These are phyloP conservation scores for Malus hybrid DNA, from an alignment of 331 rosid species.

Conservation along the genomic window DNA sequence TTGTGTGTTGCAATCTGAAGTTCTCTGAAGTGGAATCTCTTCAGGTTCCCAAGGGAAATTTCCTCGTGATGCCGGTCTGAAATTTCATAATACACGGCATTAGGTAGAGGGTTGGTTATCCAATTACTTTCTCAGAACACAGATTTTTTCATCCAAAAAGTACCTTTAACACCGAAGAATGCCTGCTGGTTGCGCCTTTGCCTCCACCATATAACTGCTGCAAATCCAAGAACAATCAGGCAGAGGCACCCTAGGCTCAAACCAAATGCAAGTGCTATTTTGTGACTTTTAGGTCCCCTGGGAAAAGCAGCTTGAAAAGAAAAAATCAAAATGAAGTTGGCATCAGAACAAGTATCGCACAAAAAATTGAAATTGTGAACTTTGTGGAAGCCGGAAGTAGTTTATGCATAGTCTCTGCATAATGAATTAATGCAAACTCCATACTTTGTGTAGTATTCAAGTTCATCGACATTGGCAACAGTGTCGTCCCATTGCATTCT, in stretches of 20 bases:
- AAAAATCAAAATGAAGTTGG: slow-evolving; percentile 20
- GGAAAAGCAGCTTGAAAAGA: slow-evolving; percentile 35
- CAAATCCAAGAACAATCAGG: slow-evolving; percentile 56
- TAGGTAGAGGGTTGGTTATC: not conserved
- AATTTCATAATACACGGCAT: not conserved
- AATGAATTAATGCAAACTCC: slow-evolving; percentile 1
- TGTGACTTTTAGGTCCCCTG: slow-evolving; percentile 49
- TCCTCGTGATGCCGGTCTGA: slow-evolving; percentile 73
- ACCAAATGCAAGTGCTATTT: slow-evolving; percentile 69
- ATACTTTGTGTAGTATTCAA: slow-evolving; percentile 52
- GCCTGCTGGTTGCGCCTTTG: slow-evolving; percentile 67
- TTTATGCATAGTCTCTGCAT: not conserved
- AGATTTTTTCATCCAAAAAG: not conserved
- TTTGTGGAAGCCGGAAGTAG: slow-evolving; percentile 4
- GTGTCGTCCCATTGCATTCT: slow-evolving; percentile 51
- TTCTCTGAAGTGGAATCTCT: slow-evolving; percentile 81
- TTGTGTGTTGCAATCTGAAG: slow-evolving; percentile 79
- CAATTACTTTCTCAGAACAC: not conserved
- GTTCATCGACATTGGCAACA: slow-evolving; percentile 38
- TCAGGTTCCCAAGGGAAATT: slow-evolving; percentile 78
- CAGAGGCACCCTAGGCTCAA: slow-evolving; percentile 71
- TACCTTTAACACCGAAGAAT: slow-evolving; percentile 77
- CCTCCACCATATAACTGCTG: slow-evolving; percentile 76
- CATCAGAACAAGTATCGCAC: slow-evolving; percentile 1
- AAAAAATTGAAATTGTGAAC: not conserved